Percentiles rank a stretch among this genome's conserved stretches.
These are phyloP conservation scores for Phallus indusiatus DNA, from an alignment of 768 basidiomycete species.

Conservation along the genomic window DNA sequence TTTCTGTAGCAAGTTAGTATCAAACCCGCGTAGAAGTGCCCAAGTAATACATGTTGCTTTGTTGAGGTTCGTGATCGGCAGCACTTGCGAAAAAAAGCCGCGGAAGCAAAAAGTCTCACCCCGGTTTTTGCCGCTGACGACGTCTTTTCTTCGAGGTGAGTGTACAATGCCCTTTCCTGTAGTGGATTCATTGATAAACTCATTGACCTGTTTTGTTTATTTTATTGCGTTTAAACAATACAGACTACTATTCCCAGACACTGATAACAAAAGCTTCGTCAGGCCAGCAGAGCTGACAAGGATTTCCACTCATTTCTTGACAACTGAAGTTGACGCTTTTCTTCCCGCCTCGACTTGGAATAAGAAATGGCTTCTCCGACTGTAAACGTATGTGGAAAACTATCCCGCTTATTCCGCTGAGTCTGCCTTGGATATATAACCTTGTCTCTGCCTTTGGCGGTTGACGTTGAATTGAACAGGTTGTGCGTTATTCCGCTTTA, in stretches of 20 bases:
- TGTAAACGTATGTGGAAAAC: slow-evolving; percentile 51
- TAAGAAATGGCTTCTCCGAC: slow-evolving; percentile 61
- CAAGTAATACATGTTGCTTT: no score
- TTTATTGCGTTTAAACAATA: no score
- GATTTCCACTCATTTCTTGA: not conserved
- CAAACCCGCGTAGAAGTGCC: no score
- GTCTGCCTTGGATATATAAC: not conserved
- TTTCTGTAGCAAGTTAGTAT: no score
- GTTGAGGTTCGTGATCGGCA: no score
- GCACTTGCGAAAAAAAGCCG: not conserved
- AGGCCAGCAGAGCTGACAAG: not conserved
- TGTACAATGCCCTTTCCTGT: not conserved
- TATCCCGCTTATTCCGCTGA: not conserved
- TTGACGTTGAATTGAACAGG: slow-evolving; percentile 36
- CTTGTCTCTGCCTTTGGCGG: not conserved
- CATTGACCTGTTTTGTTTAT: no score
- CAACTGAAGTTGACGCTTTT: not conserved
- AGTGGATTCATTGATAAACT: no score
- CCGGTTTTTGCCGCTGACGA: not conserved
- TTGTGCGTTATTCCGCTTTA: slow-evolving; percentile 90
- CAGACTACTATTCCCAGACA: no score
- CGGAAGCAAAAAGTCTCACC: not conserved
- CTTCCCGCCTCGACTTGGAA: not conserved
- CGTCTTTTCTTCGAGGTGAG: not conserved
- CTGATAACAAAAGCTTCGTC: not conserved